Conservation (phyloP, 129 eudicot genomes). For the Artemisia tridentata region DNA sequence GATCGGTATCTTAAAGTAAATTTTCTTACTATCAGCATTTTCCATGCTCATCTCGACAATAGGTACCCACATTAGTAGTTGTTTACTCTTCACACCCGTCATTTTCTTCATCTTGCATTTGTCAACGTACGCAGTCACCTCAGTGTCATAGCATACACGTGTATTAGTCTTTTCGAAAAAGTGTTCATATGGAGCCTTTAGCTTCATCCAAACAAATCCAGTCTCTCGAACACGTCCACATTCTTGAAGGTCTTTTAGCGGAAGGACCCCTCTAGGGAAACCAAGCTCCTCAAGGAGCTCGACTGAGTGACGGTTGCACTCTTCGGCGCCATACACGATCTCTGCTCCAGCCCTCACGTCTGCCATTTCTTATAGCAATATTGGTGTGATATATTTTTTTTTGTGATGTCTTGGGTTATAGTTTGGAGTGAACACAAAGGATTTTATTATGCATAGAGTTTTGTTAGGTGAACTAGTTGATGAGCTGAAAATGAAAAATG, state of each 20-base stretch:
- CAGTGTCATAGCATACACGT: slow-evolving; percentile 57
- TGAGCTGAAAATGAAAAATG: too few relatives aligned
- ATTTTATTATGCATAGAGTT: too few relatives aligned
- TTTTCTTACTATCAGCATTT: slow-evolving; percentile 36
- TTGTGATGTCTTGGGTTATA: too few relatives aligned
- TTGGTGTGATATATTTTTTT: too few relatives aligned
- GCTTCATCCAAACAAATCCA: slow-evolving; percentile 85
- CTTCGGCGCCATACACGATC: slow-evolving; percentile 59
- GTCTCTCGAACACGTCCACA: slow-evolving; percentile 72
- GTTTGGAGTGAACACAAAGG: too few relatives aligned
- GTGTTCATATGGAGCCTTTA: slow-evolving; percentile 79
- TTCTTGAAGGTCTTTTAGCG: slow-evolving; percentile 72
- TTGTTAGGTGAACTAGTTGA: too few relatives aligned
- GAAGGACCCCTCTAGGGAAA: slow-evolving; percentile 76
- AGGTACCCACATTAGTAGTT: slow-evolving; percentile 78
- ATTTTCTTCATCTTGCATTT: slow-evolving; percentile 80
- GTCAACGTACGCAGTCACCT: slow-evolving; percentile 76
- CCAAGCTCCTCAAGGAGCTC: slow-evolving; percentile 70
- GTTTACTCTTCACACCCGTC: slow-evolving; percentile 87
- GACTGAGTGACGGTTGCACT: slow-evolving; percentile 50
- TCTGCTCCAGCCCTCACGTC: slow-evolving; percentile 68
- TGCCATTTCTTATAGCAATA: neutral
- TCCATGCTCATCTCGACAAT: slow-evolving; percentile 66
- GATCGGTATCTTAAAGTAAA: slow-evolving; percentile 66
- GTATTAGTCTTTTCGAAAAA: slow-evolving; percentile 59